These are phyloP conservation scores for Eutrema japonicum DNA, from an alignment of 345 rosid species.

Conservation along the genomic window DNA sequence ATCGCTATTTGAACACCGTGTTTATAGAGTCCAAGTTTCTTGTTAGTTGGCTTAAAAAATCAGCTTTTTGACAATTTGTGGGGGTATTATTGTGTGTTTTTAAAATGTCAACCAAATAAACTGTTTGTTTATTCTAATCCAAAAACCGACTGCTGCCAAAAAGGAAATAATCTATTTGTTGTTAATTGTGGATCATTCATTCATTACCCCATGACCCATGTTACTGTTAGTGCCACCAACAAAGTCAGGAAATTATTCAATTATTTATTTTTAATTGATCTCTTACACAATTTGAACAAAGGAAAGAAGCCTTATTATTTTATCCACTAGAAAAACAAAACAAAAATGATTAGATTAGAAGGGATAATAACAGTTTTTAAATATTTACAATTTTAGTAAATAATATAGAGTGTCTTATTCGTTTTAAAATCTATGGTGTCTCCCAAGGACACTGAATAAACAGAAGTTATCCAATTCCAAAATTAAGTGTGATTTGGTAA, in stretches of 20 bases:
- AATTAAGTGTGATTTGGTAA: constrained; percentile 3
- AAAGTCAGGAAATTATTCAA: not conserved
- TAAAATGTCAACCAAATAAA: constrained; percentile 20
- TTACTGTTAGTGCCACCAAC: constrained; percentile 26
- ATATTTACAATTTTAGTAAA: not conserved
- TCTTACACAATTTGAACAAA: not conserved
- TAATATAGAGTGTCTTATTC: constrained; percentile 6
- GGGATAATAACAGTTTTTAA: not conserved
- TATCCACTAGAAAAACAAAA: not conserved
- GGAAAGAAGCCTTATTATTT: not conserved
- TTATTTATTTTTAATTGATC: not conserved
- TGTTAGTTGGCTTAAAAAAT: not conserved
- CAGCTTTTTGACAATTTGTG: not conserved
- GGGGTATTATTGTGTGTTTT: not conserved
- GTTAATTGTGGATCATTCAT: no score
- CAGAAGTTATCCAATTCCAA: constrained; percentile 18
- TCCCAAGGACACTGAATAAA: not conserved
- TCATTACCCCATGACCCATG: no score
- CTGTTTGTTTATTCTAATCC: constrained; percentile 25
- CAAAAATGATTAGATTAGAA: not conserved
- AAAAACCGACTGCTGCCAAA: constrained; percentile 11
- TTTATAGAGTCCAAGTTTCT: not conserved
- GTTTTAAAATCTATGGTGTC: not conserved
- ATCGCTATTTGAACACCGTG: not conserved
- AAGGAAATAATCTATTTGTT: not conserved